Base-by-base conservation (phyloP, 2,329 filamentous ascomycete species). In the Coniochaeta hoffmannii region DNA sequence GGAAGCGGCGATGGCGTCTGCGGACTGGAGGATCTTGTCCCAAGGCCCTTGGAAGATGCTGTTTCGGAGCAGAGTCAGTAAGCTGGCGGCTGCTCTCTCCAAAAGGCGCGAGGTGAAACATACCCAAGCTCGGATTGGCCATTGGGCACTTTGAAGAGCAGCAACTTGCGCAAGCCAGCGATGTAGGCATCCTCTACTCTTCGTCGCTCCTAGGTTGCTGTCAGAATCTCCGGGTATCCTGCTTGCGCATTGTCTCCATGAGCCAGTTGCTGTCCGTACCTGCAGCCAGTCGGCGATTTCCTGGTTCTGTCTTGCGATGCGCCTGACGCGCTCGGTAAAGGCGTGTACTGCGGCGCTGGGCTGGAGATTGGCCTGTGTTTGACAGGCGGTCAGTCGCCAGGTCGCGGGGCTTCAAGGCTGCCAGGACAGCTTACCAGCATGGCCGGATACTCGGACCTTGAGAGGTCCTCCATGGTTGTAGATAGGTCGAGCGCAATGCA, bases 231-330 rank as follows among this genome's bases (percentile, higher is more conserved):
- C 36, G 19, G 17, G 17, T 41, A 22, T 11, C 30, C 36, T 41
- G 15, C 17, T 22, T 26, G 12, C 22, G 51, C 50, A 52, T 15
- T 34, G 14, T 12, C 28, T 26, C 28, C 11, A n/a, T 3, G 30
- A 50, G 28, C 49, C n/a, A 4, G 28, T 58, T 50, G 56, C 53
- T 62, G 22, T 28, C 5, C 73, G 72, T 84, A 96, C 92, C 86
- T 93, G 88, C 59, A 99, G 81, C 90, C 93, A 99, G 74, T 97
- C 93, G 70, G 93, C 93, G 66, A 99, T 90, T 69, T 97, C 90
- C 63, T 78, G 74, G 72, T 99, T 97, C 74, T 96, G 76, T 71
- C 87, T 90, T 65, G 82, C 83, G 68, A 97, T 93, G 72, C 90
- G 83, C 72, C 88, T 89, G 64, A 97, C 83, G 66, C 94, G 89